Base-by-base conservation (phyloP, 23 red algal species). In the Gracilaria caudata region DNA sequence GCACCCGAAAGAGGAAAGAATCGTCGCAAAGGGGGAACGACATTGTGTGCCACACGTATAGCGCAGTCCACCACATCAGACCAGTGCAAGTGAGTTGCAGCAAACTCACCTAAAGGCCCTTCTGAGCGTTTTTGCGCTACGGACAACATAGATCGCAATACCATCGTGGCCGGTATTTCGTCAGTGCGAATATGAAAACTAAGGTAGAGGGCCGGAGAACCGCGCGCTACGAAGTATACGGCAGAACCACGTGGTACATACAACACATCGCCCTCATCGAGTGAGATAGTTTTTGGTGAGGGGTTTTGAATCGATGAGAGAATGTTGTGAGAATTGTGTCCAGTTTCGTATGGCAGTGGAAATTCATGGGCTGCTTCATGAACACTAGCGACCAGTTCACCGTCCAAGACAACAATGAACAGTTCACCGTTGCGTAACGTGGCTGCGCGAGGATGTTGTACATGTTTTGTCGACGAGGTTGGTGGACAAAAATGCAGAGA, bases 181-280 rank as follows among this genome's bases (percentile, higher is more conserved):
- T 73, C 82, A 33, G 68, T 73, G 33, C 68, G 64, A 29, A 86
- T 39, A 51, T 86, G 49, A 21, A 86, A 56, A 51, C 14, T 21
- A 39, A 86, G 4, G 72, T 73, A 73, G 23, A 86, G 53, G 44
- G 82, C 43, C 0, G 64, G 35, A 19, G 68, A 73, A 56, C 57
- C 51, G 17, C 46, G n/a, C 16, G 59, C 46, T 11, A 40, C 34
- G 17, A 86, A 12, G 16, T 57, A 17, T 2, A 47, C 40, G 7
- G 64, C 82, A 37, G 64, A 74, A 20, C 82, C 82, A 2, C 64
- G 64, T 56, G 82, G 82, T 7, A 86, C 66, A 20, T 86, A 86
- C 29, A 86, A 44, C 25, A 86, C 38, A 58, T 73, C 82, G 3
- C 82, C 82, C 21, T 86, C 82, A 56, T 86, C 82, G 26, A 76